Conservation (phyloP, 768 basidiomycete genomes). For the Chlorophyllum brunneum region DNA sequence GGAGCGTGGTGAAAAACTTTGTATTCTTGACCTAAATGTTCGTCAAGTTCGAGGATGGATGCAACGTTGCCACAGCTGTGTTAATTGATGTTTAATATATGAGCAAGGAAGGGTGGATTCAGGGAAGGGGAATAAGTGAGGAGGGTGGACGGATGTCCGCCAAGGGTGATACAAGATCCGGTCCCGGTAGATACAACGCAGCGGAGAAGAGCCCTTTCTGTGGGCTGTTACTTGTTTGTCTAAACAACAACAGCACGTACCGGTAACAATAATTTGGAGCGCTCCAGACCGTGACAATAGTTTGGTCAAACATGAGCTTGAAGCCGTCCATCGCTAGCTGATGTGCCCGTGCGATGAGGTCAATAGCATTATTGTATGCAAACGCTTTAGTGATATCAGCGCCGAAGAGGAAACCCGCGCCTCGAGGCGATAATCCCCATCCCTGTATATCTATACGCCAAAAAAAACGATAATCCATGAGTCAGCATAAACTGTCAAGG, state of each 20-base stretch:
- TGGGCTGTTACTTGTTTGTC: too few relatives aligned
- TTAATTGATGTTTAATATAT: background rate
- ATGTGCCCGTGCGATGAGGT: slow-evolving; percentile 94
- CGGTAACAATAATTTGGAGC: slow-evolving; percentile 98
- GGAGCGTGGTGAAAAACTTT: slow-evolving; percentile 93
- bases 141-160: slow-evolving; percentile 3
- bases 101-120: background rate
- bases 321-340: slow-evolving; percentile 98
- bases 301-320: slow-evolving; percentile 94
- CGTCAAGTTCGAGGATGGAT: slow-evolving; percentile 91
- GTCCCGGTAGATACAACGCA: background rate
- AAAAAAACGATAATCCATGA: background rate
- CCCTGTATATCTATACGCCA: slow-evolving; percentile 70
- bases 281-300: slow-evolving; percentile 97
- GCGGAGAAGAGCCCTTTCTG: slow-evolving; percentile 8
- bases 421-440: slow-evolving; percentile 97
- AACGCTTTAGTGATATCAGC: slow-evolving; percentile 88
- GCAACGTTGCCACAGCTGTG: slow-evolving; percentile 92
- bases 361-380: slow-evolving; percentile 86
- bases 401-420: slow-evolving; percentile 94
- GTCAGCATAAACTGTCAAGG: background rate
- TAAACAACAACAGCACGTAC: too few relatives aligned
- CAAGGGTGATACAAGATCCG: slow-evolving; percentile 10
- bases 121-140: slow-evolving; percentile 5
- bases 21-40: slow-evolving; percentile 90